Conservation (phyloP, 257 asterid species). For the Fraxinus americana region DNA sequence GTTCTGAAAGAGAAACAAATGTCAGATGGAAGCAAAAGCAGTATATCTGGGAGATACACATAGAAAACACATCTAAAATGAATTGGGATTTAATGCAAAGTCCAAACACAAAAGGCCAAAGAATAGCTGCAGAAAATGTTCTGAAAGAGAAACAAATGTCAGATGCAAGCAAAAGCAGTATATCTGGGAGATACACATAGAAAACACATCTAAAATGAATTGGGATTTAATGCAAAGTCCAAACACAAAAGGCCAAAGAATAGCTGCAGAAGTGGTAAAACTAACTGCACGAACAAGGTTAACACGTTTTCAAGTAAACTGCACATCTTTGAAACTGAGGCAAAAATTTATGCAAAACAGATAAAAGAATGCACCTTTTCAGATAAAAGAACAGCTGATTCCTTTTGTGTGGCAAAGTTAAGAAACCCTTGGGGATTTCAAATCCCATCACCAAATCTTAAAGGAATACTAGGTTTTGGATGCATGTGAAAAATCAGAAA, state of each 20-base stretch:
- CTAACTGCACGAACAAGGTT: conserved; percentile 4
- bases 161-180: conserved; percentile 17
- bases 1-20: conserved; percentile 47
- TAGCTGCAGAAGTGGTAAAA: background rate
- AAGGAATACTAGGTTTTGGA: background rate
- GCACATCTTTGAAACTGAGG: conserved; percentile 7
- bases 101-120: background rate
- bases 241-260: background rate
- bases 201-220: conserved; percentile 10
- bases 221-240: background rate
- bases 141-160: conserved; percentile 26
- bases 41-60: conserved; percentile 6
- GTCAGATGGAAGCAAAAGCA: conserved; percentile 23
- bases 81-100: background rate
- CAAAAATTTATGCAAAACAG: background rate
- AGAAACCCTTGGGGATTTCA: conserved; percentile 2
- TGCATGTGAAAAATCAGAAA: background rate
- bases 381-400: background rate
- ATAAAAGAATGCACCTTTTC: background rate
- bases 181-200: conserved; percentile 11
- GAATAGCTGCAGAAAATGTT: conserved; percentile 6
- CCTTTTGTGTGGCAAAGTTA: conserved; percentile 14
- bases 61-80: conserved; percentile 14
- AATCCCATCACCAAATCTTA: conserved; percentile 13
- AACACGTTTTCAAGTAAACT: background rate